Conservation (phyloP, 345 rosid species). For the Dimocarpus longan region DNA sequence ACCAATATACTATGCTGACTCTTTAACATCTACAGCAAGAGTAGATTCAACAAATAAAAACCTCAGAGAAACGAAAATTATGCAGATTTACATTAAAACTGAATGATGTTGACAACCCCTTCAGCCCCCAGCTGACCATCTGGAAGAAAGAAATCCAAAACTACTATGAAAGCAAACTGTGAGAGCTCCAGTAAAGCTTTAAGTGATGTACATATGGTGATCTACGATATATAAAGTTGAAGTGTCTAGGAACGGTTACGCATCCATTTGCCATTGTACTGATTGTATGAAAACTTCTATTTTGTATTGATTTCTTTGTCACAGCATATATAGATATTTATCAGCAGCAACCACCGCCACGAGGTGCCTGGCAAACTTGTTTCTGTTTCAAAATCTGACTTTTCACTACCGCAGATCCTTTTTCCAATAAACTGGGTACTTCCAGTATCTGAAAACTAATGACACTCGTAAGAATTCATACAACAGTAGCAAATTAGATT, state of each 20-base stretch:
- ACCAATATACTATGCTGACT: neutral
- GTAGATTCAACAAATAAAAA: neutral
- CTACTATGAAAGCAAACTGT: neutral
- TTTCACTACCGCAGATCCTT: conserved; percentile 69
- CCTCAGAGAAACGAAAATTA: neutral
- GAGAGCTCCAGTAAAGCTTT: neutral
- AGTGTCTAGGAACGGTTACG: neutral
- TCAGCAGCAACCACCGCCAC: conserved; percentile 54
- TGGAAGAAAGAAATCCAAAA: neutral
- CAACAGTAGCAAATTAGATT: neutral
- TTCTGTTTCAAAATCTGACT: conserved; percentile 50
- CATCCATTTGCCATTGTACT: neutral
- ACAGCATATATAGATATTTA: conserved; percentile 1
- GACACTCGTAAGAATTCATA: conserved; percentile 8
- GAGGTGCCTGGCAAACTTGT: conserved; percentile 36
- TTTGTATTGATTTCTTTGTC: neutral
- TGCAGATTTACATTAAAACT: neutral
- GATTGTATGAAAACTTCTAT: conserved; percentile 13
- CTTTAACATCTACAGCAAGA: neutral
- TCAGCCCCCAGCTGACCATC: neutral
- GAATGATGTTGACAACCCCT: too few species aligned
- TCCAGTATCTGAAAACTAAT: conserved; percentile 58
- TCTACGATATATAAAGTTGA: neutral
- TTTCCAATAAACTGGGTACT: conserved; percentile 71
- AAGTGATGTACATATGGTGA: neutral